Conservation (phyloP, 208 protist species). For the Leishmania amazonensis region DNA sequence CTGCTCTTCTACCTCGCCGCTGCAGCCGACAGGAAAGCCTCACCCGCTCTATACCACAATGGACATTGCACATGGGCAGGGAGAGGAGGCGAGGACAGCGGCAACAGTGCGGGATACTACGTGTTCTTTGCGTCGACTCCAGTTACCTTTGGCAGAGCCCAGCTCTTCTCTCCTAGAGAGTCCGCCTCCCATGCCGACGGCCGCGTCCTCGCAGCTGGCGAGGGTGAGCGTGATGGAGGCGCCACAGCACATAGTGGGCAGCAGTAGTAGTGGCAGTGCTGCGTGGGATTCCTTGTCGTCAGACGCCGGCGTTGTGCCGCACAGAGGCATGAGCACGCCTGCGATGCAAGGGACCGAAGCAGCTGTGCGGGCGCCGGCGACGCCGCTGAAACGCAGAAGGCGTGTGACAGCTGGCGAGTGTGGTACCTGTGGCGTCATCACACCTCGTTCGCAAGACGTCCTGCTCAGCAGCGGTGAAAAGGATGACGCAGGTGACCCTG, state of each 20-base stretch:
- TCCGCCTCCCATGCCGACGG: not conserved
- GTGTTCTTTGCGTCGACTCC: not conserved
- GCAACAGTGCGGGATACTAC: not conserved
- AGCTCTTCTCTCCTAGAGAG: conserved; percentile 7
- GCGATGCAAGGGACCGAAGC: not conserved
- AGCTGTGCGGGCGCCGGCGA: not conserved
- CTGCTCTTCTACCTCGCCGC: not conserved
- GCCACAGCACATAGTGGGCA: not conserved
- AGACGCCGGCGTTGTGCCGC: not conserved
- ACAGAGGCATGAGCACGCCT: not conserved
- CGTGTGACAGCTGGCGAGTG: not conserved
- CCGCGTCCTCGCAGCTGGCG: not conserved
- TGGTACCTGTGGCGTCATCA: not conserved
- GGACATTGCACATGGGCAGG: not conserved
- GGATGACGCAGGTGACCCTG: not conserved
- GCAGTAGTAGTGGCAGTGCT: not conserved
- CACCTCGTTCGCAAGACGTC: not conserved
- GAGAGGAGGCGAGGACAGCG: not conserved
- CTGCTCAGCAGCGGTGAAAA: not conserved
- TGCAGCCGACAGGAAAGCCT: not conserved
- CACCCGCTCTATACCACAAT: not conserved
- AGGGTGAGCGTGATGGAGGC: not conserved
- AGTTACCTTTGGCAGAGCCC: not conserved
- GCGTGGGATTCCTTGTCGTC: not conserved
- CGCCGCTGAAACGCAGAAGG: not conserved